phyloP scores from a whole-genome alignment of 352 stramenopile species.

The Globisporangium nagaii region DNA sequence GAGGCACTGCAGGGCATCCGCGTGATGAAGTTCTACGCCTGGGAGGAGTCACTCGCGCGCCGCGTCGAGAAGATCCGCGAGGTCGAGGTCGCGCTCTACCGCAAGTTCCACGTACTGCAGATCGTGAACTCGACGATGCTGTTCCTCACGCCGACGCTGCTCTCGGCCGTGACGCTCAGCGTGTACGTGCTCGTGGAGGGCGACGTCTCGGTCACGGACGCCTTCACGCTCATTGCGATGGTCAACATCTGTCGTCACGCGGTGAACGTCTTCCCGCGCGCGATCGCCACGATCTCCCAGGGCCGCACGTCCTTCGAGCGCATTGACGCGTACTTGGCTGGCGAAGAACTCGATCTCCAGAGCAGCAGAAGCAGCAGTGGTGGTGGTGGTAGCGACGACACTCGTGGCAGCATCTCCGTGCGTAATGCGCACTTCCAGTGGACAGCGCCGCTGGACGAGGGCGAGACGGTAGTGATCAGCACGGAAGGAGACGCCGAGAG shows the following conservation, averaged over 20 bases:
- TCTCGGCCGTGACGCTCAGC: constrained; percentile 32
- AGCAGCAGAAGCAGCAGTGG: background rate
- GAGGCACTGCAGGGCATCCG: constrained; percentile 77
- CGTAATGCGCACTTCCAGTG: background rate
- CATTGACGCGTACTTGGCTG: constrained; percentile 21
- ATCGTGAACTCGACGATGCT: constrained; percentile 55
- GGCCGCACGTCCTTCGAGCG: constrained; percentile 17
- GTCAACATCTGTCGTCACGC: constrained; percentile 29
- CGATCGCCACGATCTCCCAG: constrained; percentile 20
- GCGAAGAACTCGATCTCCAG: constrained; percentile 16
- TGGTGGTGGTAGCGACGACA: no score
- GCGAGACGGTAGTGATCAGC: background rate
- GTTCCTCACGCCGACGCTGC: constrained; percentile 26
- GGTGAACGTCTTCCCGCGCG: constrained; percentile 21
- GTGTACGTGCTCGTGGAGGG: constrained; percentile 36
- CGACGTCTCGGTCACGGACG: constrained; percentile 37
- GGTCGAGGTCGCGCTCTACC: constrained; percentile 9
- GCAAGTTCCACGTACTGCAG: constrained; percentile 48
- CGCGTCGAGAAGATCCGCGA: constrained; percentile 15
- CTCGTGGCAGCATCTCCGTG: background rate
- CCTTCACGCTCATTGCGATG: constrained; percentile 29
- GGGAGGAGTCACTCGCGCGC: constrained; percentile 18
- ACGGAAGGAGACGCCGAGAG: no score
- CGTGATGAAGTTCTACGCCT: constrained; percentile 74
- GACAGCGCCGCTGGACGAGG: background rate